Base-by-base conservation (phyloP, 2,329 filamentous ascomycete genomes). In the Cryphonectria japonica region DNA sequence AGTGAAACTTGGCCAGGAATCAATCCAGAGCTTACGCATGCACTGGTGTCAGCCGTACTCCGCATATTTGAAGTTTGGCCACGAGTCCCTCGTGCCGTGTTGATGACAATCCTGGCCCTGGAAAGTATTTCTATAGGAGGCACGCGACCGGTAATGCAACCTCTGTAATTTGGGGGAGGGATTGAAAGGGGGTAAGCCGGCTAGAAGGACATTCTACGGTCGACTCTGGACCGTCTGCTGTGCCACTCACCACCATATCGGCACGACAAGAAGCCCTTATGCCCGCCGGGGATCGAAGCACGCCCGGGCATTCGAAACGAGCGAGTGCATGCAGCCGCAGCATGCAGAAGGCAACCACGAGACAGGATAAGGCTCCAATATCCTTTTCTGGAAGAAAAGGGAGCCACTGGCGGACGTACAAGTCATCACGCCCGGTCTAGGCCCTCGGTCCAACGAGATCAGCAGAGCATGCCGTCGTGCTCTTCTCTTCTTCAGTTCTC, bases 231-330 rank as follows among this genome's bases (percentile, higher is more conserved):
- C 54, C 54, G 54, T 34, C 26, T 59, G 54, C 54, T 32, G 54
- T 59, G 54, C 54, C 54, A 59, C 54, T 59, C 54, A 59, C 13
- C 54, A 59, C 54, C 54, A 59, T 14, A 16, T 59, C 54, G 54
- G 29, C 26, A 59, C 9, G 54, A 59, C 26, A 16, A 16, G 29
- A 32, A 32, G 5, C 13, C 54, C 54, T 19, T 32, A 32, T 32
- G 26, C 26, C 54, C 26, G 54, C 54, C 54, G 54, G 54, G 52
- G 54, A 69, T 66, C 68, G 14, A 57, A 66, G 61, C 54, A 29
- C 29, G 54, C 54, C 54, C 54, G 54, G 54, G 5, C 14, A 59
- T 32, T 59, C 29, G 54, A 6, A 59, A 3, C 13, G 29, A 29
- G 52, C 22, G 54, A 32, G 54, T 32, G 6, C 29, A 59, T 59